A percentile compares a stretch with the other conserved stretches of the same genome.
Conservation (phyloP, 148 eudicot genomes). For the Persicaria tinctoria region DNA sequence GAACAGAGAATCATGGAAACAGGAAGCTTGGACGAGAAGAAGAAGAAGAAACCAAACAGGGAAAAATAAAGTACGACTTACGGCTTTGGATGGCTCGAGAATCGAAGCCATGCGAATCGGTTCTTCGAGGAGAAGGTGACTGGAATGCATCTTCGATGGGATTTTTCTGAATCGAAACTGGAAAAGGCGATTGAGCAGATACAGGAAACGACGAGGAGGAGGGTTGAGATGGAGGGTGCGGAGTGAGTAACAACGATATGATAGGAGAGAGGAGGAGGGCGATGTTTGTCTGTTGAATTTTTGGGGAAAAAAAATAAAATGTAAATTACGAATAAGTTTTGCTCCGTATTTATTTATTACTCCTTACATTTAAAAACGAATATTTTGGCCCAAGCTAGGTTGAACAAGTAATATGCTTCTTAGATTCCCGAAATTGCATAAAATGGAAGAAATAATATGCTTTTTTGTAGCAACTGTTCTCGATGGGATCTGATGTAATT, state of each 20-base stretch:
- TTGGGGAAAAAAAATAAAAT: background rate
- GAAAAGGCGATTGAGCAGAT: slow-evolving; percentile 6
- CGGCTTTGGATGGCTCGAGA: slow-evolving; percentile 88
- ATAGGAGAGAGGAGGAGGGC: background rate
- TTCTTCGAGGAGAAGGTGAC: slow-evolving; percentile 86
- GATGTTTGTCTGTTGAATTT: background rate
- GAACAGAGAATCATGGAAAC: background rate
- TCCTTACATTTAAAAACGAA: too few species aligned
- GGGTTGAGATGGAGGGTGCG: background rate
- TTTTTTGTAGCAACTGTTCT: too few species aligned
- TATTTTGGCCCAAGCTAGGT: background rate
- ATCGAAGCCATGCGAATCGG: slow-evolving; percentile 96
- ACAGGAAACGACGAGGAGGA: background rate
- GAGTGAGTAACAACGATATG: background rate
- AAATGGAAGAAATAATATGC: too few species aligned
- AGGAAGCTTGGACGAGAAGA: background rate
- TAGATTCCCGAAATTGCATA: background rate
- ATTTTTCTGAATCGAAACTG: slow-evolving; percentile 5
- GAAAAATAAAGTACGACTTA: slow-evolving; percentile 13
- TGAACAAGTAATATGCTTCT: slow-evolving; percentile 2
- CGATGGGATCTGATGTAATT: too few species aligned
- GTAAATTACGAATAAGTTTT: background rate
- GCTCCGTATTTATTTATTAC: too few species aligned
- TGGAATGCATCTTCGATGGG: slow-evolving; percentile 55
- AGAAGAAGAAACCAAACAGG: background rate